Conservation (phyloP, 805 yeast genomes). For the Komagataella pastoris region DNA sequence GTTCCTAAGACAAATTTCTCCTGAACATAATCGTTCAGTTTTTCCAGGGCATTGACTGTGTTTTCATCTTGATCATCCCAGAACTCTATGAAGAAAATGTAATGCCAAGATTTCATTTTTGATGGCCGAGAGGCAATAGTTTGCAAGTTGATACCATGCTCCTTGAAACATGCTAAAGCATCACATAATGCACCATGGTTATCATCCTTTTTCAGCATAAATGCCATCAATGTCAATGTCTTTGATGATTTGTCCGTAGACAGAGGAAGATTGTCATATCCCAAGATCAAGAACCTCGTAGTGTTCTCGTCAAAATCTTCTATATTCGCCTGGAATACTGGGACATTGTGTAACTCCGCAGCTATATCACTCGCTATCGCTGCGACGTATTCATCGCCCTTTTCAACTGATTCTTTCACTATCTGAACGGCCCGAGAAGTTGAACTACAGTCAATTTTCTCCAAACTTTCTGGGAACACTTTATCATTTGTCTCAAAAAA, state of each 20-base stretch:
- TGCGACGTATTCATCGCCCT: constrained; percentile 29
- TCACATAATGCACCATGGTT: constrained; percentile 66
- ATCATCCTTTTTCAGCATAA: constrained; percentile 46
- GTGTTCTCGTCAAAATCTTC: constrained; percentile 71
- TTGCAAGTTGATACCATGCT: constrained; percentile 46
- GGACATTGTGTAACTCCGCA: constrained; percentile 42
- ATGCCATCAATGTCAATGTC: constrained; percentile 43
- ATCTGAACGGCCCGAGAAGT: constrained; percentile 78
- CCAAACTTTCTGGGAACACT: constrained; percentile 21
- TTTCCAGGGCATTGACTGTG: constrained; percentile 21
- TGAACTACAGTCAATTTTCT: constrained; percentile 54
- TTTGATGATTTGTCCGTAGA: constrained; percentile 5
- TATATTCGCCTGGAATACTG: constrained; percentile 38
- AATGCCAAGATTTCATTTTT: constrained; percentile 56
- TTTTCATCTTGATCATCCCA: constrained; percentile 19
- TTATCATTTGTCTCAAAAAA: constrained; percentile 24
- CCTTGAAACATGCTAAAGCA: constrained; percentile 44
- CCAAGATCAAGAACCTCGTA: constrained; percentile 70
- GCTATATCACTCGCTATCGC: constrained; percentile 70
- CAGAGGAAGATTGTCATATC: constrained; percentile 17
- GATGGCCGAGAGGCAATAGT: constrained; percentile 74
- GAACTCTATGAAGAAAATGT: constrained; percentile 70
- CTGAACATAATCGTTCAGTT: constrained; percentile 28
- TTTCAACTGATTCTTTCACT: constrained; percentile 24
- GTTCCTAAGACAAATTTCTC: constrained; percentile 47